These are phyloP conservation scores for Diplotaxis tenuifolia DNA, from an alignment of 345 rosid species.

Conservation along the genomic window DNA sequence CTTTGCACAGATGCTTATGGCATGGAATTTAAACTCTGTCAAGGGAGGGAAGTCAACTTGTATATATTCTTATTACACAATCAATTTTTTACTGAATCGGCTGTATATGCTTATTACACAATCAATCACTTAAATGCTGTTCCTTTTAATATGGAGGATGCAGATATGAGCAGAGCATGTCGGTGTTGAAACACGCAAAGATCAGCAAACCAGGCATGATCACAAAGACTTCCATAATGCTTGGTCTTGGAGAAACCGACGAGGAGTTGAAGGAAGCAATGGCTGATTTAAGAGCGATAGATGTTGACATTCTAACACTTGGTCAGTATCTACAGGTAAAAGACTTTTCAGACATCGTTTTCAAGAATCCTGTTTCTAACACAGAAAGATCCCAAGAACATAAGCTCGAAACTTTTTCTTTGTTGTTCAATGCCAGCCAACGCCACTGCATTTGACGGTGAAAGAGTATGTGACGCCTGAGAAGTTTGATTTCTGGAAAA, in stretches of 20 bases:
- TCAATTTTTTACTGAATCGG: neutral
- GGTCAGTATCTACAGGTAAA: conserved; percentile 97
- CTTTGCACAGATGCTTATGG: neutral
- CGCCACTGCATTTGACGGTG: conserved; percentile 89
- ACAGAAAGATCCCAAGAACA: neutral
- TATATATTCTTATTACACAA: conserved; percentile 10
- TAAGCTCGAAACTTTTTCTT: neutral
- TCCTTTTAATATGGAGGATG: no score
- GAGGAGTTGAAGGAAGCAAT: conserved; percentile 80
- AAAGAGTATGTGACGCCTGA: conserved; percentile 94
- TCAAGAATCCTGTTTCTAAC: neutral
- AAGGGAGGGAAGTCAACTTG: no score
- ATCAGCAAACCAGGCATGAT: conserved; percentile 74
- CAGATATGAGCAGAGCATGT: conserved; percentile 95
- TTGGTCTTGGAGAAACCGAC: conserved; percentile 97
- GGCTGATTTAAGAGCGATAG: conserved; percentile 87
- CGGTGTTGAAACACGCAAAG: conserved; percentile 86
- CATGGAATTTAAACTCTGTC: no score
- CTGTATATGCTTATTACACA: no score
- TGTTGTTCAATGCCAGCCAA: conserved; percentile 68
- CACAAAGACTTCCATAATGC: conserved; percentile 96
- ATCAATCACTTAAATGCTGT: no score
- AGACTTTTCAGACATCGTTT: neutral
- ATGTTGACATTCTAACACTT: conserved; percentile 87
- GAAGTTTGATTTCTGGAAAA: conserved; percentile 92